These are phyloP conservation scores for Daldinia caldariorum DNA, from an alignment of 495 filamentous ascomycete genomes.

Conservation along the genomic window DNA sequence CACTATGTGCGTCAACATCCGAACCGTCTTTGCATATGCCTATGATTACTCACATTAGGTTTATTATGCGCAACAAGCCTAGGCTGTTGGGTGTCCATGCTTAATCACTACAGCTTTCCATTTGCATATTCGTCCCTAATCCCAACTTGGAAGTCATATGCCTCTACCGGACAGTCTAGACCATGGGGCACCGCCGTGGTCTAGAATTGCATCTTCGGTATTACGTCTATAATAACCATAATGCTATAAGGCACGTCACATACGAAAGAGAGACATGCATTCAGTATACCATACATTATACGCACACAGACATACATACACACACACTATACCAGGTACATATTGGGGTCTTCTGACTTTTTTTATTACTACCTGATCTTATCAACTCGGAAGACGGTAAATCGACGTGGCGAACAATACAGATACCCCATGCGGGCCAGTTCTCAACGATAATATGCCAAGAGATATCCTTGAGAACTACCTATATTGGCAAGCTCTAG, in stretches of 20 bases:
- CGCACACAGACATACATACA: too few species aligned
- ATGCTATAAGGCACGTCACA: constrained; percentile 3
- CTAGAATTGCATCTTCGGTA: constrained; percentile 20
- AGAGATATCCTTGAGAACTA: constrained; percentile 5
- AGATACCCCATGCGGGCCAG: constrained; percentile 29
- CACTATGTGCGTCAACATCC: neutral
- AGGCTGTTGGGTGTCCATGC: constrained; percentile 7
- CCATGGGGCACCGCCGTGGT: constrained; percentile 12
- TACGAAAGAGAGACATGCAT: constrained; percentile 16
- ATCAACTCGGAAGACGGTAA: neutral
- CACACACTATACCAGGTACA: neutral
- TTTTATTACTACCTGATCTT: constrained; percentile 17
- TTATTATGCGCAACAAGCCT: neutral
- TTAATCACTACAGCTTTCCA: constrained; percentile 9
- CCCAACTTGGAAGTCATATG: constrained; percentile 4
- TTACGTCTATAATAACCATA: neutral
- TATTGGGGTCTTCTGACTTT: constrained; percentile 15
- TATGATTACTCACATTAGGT: constrained; percentile 1
- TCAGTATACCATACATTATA: neutral
- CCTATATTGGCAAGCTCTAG: constrained; percentile 14
- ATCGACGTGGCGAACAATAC: constrained; percentile 28
- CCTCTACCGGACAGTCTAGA: constrained; percentile 22
- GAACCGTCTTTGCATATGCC: constrained; percentile 15
- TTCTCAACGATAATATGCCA: constrained; percentile 12
- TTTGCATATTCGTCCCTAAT: neutral